A percentile compares a stretch with the other conserved stretches of the same genome.
These are phyloP conservation scores for Eucommia ulmoides DNA, from an alignment of 257 asterid species.

Conservation along the genomic window DNA sequence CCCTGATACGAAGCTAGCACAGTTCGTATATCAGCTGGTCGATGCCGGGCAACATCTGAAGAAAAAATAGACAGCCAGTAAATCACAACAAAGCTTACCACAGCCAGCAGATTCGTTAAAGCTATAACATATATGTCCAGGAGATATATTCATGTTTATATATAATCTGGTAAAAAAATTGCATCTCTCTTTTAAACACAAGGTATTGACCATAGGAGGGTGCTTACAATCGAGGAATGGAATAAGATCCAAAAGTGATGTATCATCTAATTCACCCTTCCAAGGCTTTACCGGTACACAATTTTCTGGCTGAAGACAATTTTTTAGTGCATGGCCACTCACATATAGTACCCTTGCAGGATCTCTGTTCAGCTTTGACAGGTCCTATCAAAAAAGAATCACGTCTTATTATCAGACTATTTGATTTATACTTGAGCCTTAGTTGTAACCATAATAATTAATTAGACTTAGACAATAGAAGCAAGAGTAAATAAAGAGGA, in stretches of 20 bases:
- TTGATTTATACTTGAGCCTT: too few species aligned
- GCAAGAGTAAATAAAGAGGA: too few species aligned
- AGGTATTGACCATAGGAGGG: background rate
- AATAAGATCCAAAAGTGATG: conserved; percentile 75
- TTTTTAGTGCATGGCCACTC: conserved; percentile 69
- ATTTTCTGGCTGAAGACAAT: conserved; percentile 77
- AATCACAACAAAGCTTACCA: background rate
- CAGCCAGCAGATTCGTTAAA: background rate
- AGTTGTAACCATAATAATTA: too few species aligned
- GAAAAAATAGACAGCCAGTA: conserved; percentile 7
- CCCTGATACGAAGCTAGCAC: conserved; percentile 83
- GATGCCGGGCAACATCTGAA: conserved; percentile 66
- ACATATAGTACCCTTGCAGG: conserved; percentile 62
- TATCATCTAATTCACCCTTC: conserved; percentile 75
- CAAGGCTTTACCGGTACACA: conserved; percentile 53
- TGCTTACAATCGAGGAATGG: conserved; percentile 87
- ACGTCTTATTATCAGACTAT: background rate
- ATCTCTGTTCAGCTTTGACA: conserved; percentile 76
- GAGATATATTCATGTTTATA: background rate
- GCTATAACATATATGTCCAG: background rate
- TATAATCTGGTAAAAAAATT: background rate
- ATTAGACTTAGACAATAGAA: too few species aligned
- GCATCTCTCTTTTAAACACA: background rate
- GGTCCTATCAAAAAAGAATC: conserved; percentile 40
- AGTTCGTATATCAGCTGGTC: conserved; percentile 73